phyloP scores from a whole-genome alignment of 2,329 filamentous ascomycete genomes.

The Diaporthe caulivora region DNA sequence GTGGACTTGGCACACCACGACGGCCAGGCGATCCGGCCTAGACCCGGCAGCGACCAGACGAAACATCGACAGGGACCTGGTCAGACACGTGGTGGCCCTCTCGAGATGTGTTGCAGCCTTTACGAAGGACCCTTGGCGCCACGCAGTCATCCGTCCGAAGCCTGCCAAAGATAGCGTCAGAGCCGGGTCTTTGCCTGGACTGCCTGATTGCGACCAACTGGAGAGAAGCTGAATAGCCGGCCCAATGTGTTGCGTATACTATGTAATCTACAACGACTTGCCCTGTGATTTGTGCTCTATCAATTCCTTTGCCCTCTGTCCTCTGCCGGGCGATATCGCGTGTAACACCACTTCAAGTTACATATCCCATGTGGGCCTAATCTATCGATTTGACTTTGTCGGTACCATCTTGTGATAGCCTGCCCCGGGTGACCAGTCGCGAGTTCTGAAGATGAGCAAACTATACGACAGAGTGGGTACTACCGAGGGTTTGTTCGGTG shows the following conservation, averaged over 20 bases:
- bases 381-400: conserved; percentile 13
- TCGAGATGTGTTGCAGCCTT: conserved; percentile 18
- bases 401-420: background rate
- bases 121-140: conserved; percentile 26
- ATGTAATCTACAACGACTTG: background rate
- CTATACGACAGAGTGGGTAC: background rate
- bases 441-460: background rate
- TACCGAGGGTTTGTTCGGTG: conserved; percentile 8
- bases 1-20: conserved; percentile 23
- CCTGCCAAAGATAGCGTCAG: conserved; percentile 31
- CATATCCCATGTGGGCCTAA: background rate
- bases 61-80: conserved; percentile 31
- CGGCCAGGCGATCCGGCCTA: conserved; percentile 19
- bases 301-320: background rate
- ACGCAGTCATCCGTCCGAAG: conserved; percentile 26
- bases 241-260: background rate
- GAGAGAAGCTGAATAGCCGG: background rate
- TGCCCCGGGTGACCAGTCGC: background rate
- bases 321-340: background rate
- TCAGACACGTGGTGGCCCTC: conserved; percentile 32
- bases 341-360: background rate
- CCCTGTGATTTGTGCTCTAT: too few relatives aligned
- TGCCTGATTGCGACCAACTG: background rate
- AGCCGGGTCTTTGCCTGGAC: conserved; percentile 11
- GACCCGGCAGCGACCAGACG: conserved; percentile 22